Conservation (phyloP, 345 rosid genomes). For the Gossypium turneri region DNA sequence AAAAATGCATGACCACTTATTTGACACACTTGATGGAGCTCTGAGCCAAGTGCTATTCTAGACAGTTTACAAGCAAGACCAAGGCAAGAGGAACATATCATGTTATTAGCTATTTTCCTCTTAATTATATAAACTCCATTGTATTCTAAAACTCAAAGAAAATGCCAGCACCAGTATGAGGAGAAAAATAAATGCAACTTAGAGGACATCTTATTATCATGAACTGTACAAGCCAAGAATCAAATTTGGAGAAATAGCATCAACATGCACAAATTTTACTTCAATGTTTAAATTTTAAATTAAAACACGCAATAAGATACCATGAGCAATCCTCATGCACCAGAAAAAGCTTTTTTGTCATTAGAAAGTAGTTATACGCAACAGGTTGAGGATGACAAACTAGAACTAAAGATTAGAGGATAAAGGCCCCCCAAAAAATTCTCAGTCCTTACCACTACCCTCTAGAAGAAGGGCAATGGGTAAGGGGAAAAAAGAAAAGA, state of each 20-base stretch:
- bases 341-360: background rate
- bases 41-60: background rate
- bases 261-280: too few species aligned
- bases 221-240: too few species aligned
- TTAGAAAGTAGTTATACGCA: background rate
- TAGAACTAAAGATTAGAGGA: background rate
- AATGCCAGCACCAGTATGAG: too few species aligned
- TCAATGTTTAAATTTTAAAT: background rate
- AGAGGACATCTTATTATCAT: too few species aligned
- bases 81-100: too few species aligned
- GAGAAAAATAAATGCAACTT: too few species aligned
- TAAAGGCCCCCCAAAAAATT: background rate
- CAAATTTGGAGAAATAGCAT: too few species aligned
- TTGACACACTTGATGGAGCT: conserved; percentile 1
- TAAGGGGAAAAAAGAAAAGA: too few species aligned
- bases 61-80: too few species aligned
- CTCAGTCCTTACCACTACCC: background rate
- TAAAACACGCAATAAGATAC: background rate
- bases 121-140: too few species aligned
- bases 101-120: too few species aligned
- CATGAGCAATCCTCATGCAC: background rate
- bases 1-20: background rate
- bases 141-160: too few species aligned
- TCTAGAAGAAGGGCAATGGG: background rate
- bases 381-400: background rate